Base-by-base conservation (phyloP, 2,329 filamentous ascomycete genomes). In the Alternaria triticina region DNA sequence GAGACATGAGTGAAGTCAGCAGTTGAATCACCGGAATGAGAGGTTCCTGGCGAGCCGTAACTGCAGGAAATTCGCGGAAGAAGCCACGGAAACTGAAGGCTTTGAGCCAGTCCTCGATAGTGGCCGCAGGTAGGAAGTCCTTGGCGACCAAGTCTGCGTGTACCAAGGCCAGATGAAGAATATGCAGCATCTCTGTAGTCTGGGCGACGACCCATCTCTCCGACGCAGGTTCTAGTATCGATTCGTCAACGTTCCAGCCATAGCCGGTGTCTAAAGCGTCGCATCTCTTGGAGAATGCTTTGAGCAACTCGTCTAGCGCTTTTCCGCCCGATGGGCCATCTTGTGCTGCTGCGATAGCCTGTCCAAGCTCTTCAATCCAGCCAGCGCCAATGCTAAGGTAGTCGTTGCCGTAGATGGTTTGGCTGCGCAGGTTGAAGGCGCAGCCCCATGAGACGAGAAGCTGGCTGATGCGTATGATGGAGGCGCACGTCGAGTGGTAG, bases 111-210 rank as follows among this genome's bases (percentile, higher is more conserved):
- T 74, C 69, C 33, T 77, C 73, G 30, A 80, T 71, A 13, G 72
- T 76, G n/a, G 68, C 65, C 51, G 73, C 64, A 33, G 74, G 64
- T 47, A 78, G 57, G 49, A 77, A 80, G 57, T 69, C 76, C 36
- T 75, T 69, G 13, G 64, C 65, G 6, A 70, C 85, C 50, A 86
- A 81, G 66, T 91, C 89, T 33, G 93, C 80, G 20, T 91, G 84
- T 68, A 93, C 86, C 70, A 94, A 92, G 23, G 93, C 82, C 15
- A 94, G 84, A 52, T 93, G 90, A 79, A 96, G 83, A 44, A 90
- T 86, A 74, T 96, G 91, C 43, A 91, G 83, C 46, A 91, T 86
- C 77, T 97, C 93, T 13, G 89, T 88, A 22, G 94, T 82, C 25
- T 89, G 82, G 6, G 86, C 88, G 58, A 85, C 84, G 23, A 86